Percentiles rank a stretch among this genome's conserved stretches.
Conservation (phyloP, 2,329 filamentous ascomycete genomes). For the Botryotinia convoluta region DNA sequence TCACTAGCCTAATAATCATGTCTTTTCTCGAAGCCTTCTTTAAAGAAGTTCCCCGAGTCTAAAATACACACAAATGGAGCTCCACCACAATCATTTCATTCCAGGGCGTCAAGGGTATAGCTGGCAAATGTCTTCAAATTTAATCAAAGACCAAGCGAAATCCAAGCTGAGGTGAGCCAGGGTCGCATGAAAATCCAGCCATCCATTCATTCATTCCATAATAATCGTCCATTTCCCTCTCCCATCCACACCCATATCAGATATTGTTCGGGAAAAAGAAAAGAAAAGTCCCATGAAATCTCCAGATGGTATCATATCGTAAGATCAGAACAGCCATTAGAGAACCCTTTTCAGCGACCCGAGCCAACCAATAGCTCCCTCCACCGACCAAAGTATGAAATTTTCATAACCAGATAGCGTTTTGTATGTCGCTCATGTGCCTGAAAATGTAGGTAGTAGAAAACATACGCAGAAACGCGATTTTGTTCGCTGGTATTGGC, state of each 20-base stretch:
- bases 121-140: constrained; percentile 6
- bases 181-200: constrained; percentile 6
- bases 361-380: constrained; percentile 5
- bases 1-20: constrained; percentile 14
- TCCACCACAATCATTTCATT: constrained; percentile 10
- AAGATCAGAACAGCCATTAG: constrained; percentile 10
- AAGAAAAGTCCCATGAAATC: background rate
- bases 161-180: constrained; percentile 6
- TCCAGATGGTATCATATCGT: constrained; percentile 11
- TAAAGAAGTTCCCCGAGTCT: background rate
- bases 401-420: constrained; percentile 9
- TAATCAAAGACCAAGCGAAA: constrained; percentile 10
- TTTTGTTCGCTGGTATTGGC: constrained; percentile 1
- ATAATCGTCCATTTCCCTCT: constrained; percentile 2
- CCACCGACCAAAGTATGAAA: constrained; percentile 5
- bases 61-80: constrained; percentile 12
- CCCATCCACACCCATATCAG: background rate
- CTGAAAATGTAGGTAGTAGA: constrained; percentile 9
- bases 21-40: background rate
- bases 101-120: constrained; percentile 10
- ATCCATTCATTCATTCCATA: constrained; percentile 7
- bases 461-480: constrained; percentile 10
- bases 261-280: constrained; percentile 8
- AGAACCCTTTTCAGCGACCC: constrained; percentile 1
- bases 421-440: constrained; percentile 8